Percentiles rank a stretch among this genome's conserved stretches.
phyloP scores from a whole-genome alignment of 306 rosid genomes.

The Gastrolobium bilobum region DNA sequence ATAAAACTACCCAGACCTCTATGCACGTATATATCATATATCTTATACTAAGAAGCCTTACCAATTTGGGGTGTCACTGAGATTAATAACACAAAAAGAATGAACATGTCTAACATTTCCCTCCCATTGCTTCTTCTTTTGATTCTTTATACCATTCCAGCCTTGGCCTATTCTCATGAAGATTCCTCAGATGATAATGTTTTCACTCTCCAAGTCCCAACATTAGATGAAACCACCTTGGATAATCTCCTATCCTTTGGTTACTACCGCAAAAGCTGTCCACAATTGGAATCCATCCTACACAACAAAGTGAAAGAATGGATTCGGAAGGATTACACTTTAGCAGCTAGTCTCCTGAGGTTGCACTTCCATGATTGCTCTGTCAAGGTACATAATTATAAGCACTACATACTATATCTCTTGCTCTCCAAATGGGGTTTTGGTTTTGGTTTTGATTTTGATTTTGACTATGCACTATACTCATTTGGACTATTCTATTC shows the following conservation, averaged over 20 bases:
- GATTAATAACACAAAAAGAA: background rate
- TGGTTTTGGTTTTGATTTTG: background rate
- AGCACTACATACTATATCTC: background rate
- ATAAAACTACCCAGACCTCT: background rate
- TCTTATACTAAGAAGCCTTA: background rate
- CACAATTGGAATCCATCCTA: slow-evolving; percentile 70
- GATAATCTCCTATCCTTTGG: slow-evolving; percentile 64
- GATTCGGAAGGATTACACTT: slow-evolving; percentile 62
- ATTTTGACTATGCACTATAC: background rate
- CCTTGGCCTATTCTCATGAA: slow-evolving; percentile 40
- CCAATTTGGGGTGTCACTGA: background rate
- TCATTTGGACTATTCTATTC: background rate
- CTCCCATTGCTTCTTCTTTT: slow-evolving; percentile 50
- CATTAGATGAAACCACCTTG: slow-evolving; percentile 48
- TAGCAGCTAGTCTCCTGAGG: slow-evolving; percentile 78
- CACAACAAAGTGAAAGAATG: slow-evolving; percentile 62
- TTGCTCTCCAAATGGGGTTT: background rate
- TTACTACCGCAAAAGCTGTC: slow-evolving; percentile 69
- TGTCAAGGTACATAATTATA: slow-evolving; percentile 60
- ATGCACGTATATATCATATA: background rate
- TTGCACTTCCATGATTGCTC: slow-evolving; percentile 90
- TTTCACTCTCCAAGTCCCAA: slow-evolving; percentile 58
- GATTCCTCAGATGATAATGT: slow-evolving; percentile 18
- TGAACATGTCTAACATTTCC: slow-evolving; percentile 43
- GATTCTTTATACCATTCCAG: slow-evolving; percentile 46